A percentile compares a stretch with the other conserved stretches of the same genome.
Conservation (phyloP, 1,284 basidiomycete genomes). For the Apiotrichum veenhuisii region DNA sequence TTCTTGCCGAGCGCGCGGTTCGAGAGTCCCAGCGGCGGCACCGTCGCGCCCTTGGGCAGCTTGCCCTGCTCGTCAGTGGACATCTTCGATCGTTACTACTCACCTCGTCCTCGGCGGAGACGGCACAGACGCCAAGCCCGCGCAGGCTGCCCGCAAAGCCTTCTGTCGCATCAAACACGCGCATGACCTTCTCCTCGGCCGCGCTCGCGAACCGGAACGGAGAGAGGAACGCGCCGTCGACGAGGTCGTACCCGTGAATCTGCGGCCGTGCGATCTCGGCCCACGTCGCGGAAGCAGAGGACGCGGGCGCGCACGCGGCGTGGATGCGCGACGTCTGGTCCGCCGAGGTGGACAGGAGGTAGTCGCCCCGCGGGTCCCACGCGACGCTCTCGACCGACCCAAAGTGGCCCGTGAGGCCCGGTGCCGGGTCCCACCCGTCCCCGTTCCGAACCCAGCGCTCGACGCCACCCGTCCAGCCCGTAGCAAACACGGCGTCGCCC, state of each 20-base stretch:
- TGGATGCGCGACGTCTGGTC: conserved; percentile 90
- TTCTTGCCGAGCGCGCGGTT: conserved; percentile 71
- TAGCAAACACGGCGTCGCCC: conserved; percentile 63
- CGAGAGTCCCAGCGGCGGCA: conserved; percentile 71
- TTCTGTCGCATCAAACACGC: conserved; percentile 82
- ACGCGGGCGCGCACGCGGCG: conserved; percentile 51
- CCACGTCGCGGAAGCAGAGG: conserved; percentile 55
- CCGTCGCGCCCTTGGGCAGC: conserved; percentile 57
- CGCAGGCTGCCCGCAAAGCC: conserved; percentile 66
- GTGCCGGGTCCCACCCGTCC: conserved; percentile 66
- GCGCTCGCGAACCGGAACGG: conserved; percentile 75
- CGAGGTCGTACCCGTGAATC: conserved; percentile 88
- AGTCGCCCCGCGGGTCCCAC: conserved; percentile 81
- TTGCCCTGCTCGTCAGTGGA: conserved; percentile 7
- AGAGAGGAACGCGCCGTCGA: conserved; percentile 72
- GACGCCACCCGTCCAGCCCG: conserved; percentile 91
- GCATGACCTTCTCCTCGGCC: conserved; percentile 86
- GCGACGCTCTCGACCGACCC: conserved; percentile 70
- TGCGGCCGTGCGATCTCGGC: conserved; percentile 86
- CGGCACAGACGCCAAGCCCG: conserved; percentile 42
- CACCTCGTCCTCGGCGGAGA: conserved; percentile 10
- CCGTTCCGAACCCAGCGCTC: conserved; percentile 63
- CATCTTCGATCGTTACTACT: not conserved
- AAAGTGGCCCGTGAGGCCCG: conserved; percentile 76
- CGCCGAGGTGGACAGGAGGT: conserved; percentile 72